phyloP scores from a whole-genome alignment of 306 rosid genomes.

The Quillaja saponaria region DNA sequence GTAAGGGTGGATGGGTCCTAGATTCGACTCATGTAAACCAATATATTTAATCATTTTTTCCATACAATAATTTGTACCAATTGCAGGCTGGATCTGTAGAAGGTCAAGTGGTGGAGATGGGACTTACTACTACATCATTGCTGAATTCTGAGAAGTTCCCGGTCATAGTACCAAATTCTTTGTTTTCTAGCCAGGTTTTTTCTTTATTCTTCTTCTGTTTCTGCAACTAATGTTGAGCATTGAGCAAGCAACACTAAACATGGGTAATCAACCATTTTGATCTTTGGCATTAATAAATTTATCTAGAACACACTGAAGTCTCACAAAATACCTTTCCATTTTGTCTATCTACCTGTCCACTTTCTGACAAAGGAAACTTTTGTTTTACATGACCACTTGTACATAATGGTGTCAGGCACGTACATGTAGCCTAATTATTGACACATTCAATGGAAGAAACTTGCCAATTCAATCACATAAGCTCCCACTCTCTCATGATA shows the following conservation, averaged over 20 bases:
- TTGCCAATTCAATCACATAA: no score
- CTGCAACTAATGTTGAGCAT: slow-evolving; percentile 4
- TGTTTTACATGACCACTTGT: no score
- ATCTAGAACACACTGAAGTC: not conserved
- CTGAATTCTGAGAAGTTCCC: slow-evolving; percentile 89
- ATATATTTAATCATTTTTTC: no score
- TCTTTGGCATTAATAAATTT: slow-evolving; percentile 11
- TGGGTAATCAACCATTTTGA: slow-evolving; percentile 4
- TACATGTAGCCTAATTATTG: no score
- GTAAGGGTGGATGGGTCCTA: no score
- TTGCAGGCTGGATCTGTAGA: slow-evolving; percentile 88
- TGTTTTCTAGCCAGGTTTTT: slow-evolving; percentile 82
- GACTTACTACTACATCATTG: slow-evolving; percentile 80
- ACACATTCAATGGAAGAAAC: no score
- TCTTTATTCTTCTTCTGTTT: slow-evolving; percentile 3
- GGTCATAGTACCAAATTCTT: slow-evolving; percentile 81
- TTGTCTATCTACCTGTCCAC: no score
- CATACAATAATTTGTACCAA: slow-evolving; percentile 18
- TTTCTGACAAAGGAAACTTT: no score
- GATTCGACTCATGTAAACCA: no score
- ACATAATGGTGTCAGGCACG: no score
- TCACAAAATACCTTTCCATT: no score
- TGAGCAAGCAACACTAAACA: not conserved
- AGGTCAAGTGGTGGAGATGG: slow-evolving; percentile 95
- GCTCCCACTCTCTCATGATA: no score